These are phyloP conservation scores for Calamus simplicifolius DNA, from an alignment of 176 grass and related monocot genomes.

Conservation along the genomic window DNA sequence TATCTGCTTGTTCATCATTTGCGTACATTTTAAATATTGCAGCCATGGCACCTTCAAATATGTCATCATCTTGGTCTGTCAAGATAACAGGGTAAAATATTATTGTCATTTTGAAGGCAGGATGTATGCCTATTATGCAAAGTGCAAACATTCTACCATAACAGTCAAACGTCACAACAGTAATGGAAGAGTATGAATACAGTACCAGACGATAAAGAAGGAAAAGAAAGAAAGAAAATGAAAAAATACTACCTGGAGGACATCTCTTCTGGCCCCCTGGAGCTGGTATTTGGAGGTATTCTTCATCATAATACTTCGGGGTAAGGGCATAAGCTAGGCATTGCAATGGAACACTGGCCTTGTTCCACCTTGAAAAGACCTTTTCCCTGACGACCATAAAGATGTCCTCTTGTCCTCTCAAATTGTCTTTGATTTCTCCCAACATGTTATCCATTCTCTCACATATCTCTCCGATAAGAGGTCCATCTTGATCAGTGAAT, in stretches of 20 bases:
- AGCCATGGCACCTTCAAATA: constrained; percentile 19
- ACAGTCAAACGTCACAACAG: not conserved
- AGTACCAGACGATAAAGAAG: not conserved
- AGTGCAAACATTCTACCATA: not conserved
- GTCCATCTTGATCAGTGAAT: constrained; percentile 25
- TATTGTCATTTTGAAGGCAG: not conserved
- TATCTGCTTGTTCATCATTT: constrained; percentile 19
- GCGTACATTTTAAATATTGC: constrained; percentile 24
- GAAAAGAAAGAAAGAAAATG: not conserved
- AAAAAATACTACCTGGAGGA: constrained; percentile 13
- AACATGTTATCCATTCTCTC: constrained; percentile 28
- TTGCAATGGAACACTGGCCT: constrained; percentile 14
- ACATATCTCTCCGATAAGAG: constrained; percentile 23
- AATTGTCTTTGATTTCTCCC: constrained; percentile 26
- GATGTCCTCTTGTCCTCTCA: constrained; percentile 17
- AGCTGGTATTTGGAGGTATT: constrained; percentile 25
- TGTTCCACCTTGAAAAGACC: constrained; percentile 17
- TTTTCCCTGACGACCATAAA: constrained; percentile 11
- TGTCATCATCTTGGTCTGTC: constrained; percentile 25
- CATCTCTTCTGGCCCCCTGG: constrained; percentile 18
- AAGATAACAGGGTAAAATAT: not conserved
- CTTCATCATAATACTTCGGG: constrained; percentile 30
- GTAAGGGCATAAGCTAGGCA: constrained; percentile 24
- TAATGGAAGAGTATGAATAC: not conserved
- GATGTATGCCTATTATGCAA: not conserved